These are phyloP conservation scores for Hygrophila difformis DNA, from an alignment of 257 asterid species.

Conservation along the genomic window DNA sequence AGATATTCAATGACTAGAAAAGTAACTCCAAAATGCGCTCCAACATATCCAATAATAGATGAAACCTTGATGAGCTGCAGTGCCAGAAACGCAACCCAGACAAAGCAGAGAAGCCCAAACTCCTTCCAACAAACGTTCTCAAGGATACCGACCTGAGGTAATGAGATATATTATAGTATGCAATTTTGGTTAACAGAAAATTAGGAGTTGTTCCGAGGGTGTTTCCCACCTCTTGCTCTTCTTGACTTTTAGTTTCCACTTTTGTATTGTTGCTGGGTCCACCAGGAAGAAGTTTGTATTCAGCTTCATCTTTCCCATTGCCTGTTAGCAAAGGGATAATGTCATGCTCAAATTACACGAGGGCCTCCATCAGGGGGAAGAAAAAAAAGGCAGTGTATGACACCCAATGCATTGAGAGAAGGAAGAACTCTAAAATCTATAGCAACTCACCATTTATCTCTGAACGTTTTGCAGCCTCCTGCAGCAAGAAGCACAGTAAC, in stretches of 20 bases:
- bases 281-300: constrained; percentile 70
- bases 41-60: constrained; percentile 1
- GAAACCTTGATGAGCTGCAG: constrained; percentile 75
- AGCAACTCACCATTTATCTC: constrained; percentile 47
- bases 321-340: constrained; percentile 22
- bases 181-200: constrained; percentile 1
- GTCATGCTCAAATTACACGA: constrained; percentile 9
- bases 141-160: constrained; percentile 54
- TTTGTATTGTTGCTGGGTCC: constrained; percentile 37
- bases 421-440: no score
- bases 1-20: background rate
- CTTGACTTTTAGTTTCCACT: constrained; percentile 28
- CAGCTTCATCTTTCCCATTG: constrained; percentile 50
- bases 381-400: background rate
- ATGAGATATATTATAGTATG: constrained; percentile 15
- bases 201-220: background rate
- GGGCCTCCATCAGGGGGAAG: constrained; percentile 1
- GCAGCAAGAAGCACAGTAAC: constrained; percentile 16
- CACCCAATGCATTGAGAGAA: constrained; percentile 8
- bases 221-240: constrained; percentile 48
- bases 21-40: constrained; percentile 1
- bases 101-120: constrained; percentile 69
- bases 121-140: constrained; percentile 94
- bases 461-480: constrained; percentile 59
- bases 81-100: constrained; percentile 78